These are phyloP conservation scores for Boletus pseudo-olivaceus DNA, from an alignment of 768 basidiomycete genomes.

Conservation along the genomic window DNA sequence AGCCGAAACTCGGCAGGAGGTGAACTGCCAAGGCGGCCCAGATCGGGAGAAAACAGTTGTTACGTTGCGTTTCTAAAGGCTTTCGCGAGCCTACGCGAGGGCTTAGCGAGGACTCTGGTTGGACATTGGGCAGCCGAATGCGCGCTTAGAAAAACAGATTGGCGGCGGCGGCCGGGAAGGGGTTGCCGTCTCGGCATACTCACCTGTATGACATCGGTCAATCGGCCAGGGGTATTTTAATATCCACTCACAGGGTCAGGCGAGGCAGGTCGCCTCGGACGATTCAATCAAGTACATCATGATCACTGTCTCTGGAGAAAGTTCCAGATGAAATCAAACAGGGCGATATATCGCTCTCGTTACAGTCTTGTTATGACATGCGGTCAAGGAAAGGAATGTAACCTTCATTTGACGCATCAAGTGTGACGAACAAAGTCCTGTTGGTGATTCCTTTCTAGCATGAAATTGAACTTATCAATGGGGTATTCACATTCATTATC, in stretches of 20 bases:
- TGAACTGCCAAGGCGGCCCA: too few relatives aligned
- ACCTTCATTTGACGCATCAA: background rate
- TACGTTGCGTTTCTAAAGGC: too few relatives aligned
- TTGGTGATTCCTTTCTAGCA: background rate
- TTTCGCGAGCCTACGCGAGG: too few relatives aligned
- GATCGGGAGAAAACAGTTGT: too few relatives aligned
- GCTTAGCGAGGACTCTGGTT: too few relatives aligned
- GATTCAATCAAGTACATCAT: background rate
- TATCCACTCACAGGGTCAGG: background rate
- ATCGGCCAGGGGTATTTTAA: background rate
- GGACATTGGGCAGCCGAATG: too few relatives aligned
- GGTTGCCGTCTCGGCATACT: too few relatives aligned
- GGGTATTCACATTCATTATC: conserved; percentile 6
- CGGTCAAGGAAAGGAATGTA: background rate
- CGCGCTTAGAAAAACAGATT: too few relatives aligned
- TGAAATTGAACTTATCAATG: background rate
- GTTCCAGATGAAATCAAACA: background rate
- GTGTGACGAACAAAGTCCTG: background rate
- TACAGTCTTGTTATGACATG: too few relatives aligned
- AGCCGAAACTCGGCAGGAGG: too few relatives aligned
- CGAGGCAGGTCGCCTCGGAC: background rate
- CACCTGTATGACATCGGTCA: background rate
- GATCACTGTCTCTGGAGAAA: background rate
- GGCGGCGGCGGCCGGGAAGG: too few relatives aligned
- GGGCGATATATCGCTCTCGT: background rate